Conservation (phyloP, 1,284 basidiomycete species). For the Schizophyllum commune region DNA sequence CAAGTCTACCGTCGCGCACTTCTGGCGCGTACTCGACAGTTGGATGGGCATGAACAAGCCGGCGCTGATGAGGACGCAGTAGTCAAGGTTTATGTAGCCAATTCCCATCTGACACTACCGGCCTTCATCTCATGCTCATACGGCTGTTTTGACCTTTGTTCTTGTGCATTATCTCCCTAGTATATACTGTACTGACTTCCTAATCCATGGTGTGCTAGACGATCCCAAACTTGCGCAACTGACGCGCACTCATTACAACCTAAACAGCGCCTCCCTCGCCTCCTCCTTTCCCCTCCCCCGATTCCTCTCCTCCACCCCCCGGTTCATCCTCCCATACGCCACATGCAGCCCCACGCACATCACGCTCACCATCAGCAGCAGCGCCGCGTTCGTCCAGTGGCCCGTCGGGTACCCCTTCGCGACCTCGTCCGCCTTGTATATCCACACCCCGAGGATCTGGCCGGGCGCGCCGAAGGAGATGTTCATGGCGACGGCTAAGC, state of each 20-base stretch:
- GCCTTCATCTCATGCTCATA: too few relatives aligned
- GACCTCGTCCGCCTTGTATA: conserved; percentile 27
- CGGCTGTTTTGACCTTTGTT: too few relatives aligned
- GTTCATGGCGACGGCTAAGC: conserved; percentile 29
- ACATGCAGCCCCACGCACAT: conserved; percentile 17
- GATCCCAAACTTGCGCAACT: too few relatives aligned
- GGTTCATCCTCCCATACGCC: conserved; percentile 7
- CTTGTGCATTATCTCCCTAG: too few relatives aligned
- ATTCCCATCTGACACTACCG: too few relatives aligned
- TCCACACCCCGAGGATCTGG: conserved; percentile 32
- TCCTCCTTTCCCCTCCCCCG: too few relatives aligned
- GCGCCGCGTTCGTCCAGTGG: conserved; percentile 27
- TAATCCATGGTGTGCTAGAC: too few relatives aligned
- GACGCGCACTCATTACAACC: too few relatives aligned
- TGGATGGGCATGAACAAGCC: conserved; percentile 81
- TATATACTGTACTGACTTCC: too few relatives aligned
- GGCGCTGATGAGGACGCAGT: conserved; percentile 43
- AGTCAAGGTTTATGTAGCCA: background rate
- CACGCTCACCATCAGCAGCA: conserved; percentile 18
- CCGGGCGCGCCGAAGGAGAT: conserved; percentile 28
- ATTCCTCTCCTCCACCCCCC: too few relatives aligned
- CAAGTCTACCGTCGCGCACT: conserved; percentile 89
- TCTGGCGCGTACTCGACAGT: conserved; percentile 87
- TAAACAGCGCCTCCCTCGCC: too few relatives aligned
- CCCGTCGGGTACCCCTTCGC: conserved; percentile 25